A percentile compares a stretch with the other conserved stretches of the same genome.
phyloP scores from a whole-genome alignment of 768 basidiomycete species.

The Clitopilus passeckerianus region DNA sequence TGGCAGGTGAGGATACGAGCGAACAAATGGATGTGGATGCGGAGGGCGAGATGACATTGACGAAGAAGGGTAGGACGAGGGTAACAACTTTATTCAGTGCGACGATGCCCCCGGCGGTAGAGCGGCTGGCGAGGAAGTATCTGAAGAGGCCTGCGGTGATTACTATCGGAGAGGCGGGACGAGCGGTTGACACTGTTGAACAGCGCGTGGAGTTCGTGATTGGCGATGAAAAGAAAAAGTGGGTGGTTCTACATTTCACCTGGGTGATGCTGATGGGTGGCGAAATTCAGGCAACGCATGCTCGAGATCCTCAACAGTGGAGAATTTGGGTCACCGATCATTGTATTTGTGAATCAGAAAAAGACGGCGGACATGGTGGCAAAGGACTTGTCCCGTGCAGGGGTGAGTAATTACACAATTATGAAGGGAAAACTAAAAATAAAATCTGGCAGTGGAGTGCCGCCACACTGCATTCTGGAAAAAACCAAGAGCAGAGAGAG shows the following conservation, averaged over 20 bases:
- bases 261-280: slow-evolving; percentile 9
- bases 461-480: slow-evolving; percentile 92
- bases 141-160: slow-evolving; percentile 89
- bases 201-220: slow-evolving; percentile 91
- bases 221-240: slow-evolving; percentile 98
- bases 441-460: slow-evolving; percentile 64
- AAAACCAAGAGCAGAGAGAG: slow-evolving; percentile 97
- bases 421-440: slow-evolving; percentile 3
- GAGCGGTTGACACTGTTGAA: slow-evolving; percentile 97
- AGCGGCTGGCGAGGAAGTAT: slow-evolving; percentile 92
- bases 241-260: slow-evolving; percentile 19
- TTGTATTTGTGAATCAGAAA: slow-evolving; percentile 99
- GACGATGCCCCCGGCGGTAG: slow-evolving; percentile 98
- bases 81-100: slow-evolving; percentile 98
- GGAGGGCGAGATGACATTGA: slow-evolving; percentile 33
- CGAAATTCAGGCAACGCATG: slow-evolving; percentile 58
- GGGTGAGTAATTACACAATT: slow-evolving; percentile 46
- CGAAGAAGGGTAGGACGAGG: slow-evolving; percentile 73
- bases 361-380: slow-evolving; percentile 98
- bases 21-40: slow-evolving; percentile 80
- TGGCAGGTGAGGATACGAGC: slow-evolving; percentile 79
- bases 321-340: slow-evolving; percentile 84
- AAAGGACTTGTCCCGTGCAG: slow-evolving; percentile 86
- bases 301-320: slow-evolving; percentile 92
- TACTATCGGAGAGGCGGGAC: slow-evolving; percentile 96